Conservation (phyloP, 306 rosid species). For the Biancaea sappan region DNA sequence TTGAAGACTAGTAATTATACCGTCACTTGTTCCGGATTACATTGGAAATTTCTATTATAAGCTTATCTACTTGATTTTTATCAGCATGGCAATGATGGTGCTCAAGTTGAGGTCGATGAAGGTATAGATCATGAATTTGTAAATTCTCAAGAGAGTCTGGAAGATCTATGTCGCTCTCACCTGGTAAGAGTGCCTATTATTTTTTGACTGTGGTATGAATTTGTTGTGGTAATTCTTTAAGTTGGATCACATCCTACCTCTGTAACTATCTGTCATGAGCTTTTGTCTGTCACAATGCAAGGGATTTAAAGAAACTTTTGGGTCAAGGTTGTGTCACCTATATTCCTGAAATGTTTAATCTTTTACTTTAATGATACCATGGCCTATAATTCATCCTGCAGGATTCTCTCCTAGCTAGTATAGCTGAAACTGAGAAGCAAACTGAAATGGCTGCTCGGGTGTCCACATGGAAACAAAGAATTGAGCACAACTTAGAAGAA, state of each 20-base stretch:
- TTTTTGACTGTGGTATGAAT: background rate
- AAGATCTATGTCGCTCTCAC: conserved; percentile 97
- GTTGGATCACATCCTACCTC: background rate
- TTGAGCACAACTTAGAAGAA: conserved; percentile 85
- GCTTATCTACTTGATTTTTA: conserved; percentile 34
- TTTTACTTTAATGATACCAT: background rate
- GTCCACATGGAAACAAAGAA: conserved; percentile 87
- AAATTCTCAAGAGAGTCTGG: conserved; percentile 65
- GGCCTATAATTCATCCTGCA: conserved; percentile 33
- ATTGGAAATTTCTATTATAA: conserved; percentile 10
- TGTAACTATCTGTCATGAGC: conserved; percentile 4
- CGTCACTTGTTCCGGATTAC: conserved; percentile 15
- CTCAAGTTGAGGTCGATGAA: conserved; percentile 52
- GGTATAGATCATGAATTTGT: conserved; percentile 50
- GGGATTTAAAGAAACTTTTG: conserved; percentile 13
- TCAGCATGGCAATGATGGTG: conserved; percentile 57
- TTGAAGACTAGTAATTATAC: conserved; percentile 33
- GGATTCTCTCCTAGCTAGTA: conserved; percentile 90
- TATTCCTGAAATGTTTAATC: conserved; percentile 4
- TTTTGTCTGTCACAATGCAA: background rate
- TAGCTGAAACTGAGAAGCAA: conserved; percentile 86
- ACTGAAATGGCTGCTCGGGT: conserved; percentile 86
- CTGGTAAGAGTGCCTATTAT: conserved; percentile 57
- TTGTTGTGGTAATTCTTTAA: background rate
- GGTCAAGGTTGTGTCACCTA: background rate